Evolutionary conservation across 176 grass and related monocot genomes (phyloP), one percentile per base, ranked within the genome.

Genomic region (Luzula sylvatica): DNA sequence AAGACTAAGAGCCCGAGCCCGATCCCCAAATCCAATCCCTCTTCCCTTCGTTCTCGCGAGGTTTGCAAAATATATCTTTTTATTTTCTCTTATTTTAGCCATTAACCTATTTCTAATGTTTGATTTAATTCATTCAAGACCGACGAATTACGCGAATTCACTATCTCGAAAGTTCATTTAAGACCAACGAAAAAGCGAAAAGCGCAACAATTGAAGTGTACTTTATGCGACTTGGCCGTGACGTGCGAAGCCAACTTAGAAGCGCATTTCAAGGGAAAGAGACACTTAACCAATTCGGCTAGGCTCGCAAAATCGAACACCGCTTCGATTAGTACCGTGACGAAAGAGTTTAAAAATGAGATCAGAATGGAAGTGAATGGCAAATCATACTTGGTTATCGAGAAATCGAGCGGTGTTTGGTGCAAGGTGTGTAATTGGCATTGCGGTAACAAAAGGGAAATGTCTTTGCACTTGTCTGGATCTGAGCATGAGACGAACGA

Each of bases 51-150:
- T n/a, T n/a, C 30, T 35, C 30, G 17, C 4, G 5, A 64, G 60
- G 60, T 64, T 49, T 64, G 25, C 14, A 20, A n/a, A n/a, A n/a
- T n/a, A n/a, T n/a, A n/a, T n/a, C n/a, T 64, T 49, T 64, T 48
- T 15, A 11, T 49, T 13, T 32, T 32, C 24, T 17, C 8, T 50
- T 17, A 3, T 50, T 32, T 21, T 19, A 18, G 24, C 15, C 5
- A 47, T 50, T 21, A 30, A 3, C 39, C 45, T 32, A 26, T 3
- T 29, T 3, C 20, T 64, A 20, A 20, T 15, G 15, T 30, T 30
- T 23, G 44, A 64, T 35, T 50, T 9, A 51, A 20, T 22, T 46
- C 1, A 46, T 1, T 23, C 14, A 47, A 42, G 8, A 50, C 14
- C 9, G 30, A 30, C 0, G 3, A 61, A 21, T 24, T 7, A 9